Percentiles rank a stretch among this genome's conserved stretches.
phyloP scores from a whole-genome alignment of 805 yeast species.

The Ogataea ramenticola region DNA sequence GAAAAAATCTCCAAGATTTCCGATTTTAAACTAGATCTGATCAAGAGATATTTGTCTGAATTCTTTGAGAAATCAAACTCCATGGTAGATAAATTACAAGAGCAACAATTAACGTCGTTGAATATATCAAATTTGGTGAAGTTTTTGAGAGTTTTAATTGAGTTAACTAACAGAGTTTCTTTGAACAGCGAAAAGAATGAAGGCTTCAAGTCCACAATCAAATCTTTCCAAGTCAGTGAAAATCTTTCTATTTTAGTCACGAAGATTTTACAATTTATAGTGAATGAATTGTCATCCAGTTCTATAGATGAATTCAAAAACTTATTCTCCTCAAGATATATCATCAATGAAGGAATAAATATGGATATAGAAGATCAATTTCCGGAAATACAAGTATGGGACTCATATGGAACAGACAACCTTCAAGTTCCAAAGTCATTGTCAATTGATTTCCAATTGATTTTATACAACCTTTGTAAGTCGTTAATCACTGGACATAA shows the following conservation, averaged over 20 bases:
- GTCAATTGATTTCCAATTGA: conserved; percentile 16
- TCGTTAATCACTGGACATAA: conserved; percentile 5
- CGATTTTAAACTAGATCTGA: background rate
- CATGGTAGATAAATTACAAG: background rate
- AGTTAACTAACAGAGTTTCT: background rate
- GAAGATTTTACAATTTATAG: conserved; percentile 7
- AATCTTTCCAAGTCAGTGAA: background rate
- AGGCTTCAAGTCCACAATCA: background rate
- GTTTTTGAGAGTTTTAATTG: conserved; percentile 7
- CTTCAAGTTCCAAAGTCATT: conserved; percentile 15
- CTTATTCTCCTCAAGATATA: conserved; percentile 8
- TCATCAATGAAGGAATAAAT: background rate
- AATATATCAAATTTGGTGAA: background rate
- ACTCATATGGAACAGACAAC: background rate
- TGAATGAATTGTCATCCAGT: conserved; percentile 3
- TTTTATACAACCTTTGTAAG: conserved; percentile 13
- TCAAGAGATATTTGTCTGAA: background rate
- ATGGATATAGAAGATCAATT: background rate
- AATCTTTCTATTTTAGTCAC: conserved; percentile 7
- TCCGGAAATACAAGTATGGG: background rate
- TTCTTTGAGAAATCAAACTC: background rate
- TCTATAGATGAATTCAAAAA: conserved; percentile 5
- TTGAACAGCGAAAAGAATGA: background rate
- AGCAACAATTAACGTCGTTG: background rate
- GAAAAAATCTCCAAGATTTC: background rate